Evolutionary conservation across 2,329 filamentous ascomycete genomes (phyloP).

Genomic region (Trichoderma hamatum): DNA sequence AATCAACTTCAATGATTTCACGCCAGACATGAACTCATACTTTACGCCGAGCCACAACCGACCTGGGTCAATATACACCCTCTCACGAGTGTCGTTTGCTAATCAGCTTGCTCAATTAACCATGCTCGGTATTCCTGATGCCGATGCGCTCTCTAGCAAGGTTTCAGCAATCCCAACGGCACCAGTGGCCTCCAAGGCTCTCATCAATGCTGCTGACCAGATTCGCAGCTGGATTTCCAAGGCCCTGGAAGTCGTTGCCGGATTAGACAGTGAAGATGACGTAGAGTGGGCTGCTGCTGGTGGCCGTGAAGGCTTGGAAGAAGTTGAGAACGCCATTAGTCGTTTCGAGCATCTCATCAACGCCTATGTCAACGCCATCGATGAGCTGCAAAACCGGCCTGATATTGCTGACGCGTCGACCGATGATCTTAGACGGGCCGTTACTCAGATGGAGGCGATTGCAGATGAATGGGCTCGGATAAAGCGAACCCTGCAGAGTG

Average conservation of each 20-base stretch:
- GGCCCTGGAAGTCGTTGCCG: slow-evolving; percentile 83
- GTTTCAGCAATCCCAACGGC: slow-evolving; percentile 85
- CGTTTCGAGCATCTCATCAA: slow-evolving; percentile 89
- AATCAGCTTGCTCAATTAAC: slow-evolving; percentile 92
- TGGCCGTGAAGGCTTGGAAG: slow-evolving; percentile 76
- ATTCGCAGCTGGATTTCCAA: slow-evolving; percentile 94
- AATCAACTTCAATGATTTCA: slow-evolving; percentile 47
- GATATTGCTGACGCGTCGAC: slow-evolving; percentile 75
- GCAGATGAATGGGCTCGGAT: slow-evolving; percentile 83
- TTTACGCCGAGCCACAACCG: slow-evolving; percentile 70
- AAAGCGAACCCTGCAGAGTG: slow-evolving; percentile 71
- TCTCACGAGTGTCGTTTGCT: slow-evolving; percentile 89
- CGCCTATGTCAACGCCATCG: slow-evolving; percentile 92
- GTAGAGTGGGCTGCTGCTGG: slow-evolving; percentile 95
- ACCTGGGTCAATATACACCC: slow-evolving; percentile 87
- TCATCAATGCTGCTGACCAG: slow-evolving; percentile 86
- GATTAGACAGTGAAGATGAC: slow-evolving; percentile 92
- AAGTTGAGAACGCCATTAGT: slow-evolving; percentile 72
- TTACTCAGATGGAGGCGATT: slow-evolving; percentile 87
- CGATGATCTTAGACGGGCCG: slow-evolving; percentile 72
- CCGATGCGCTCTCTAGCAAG: slow-evolving; percentile 77
- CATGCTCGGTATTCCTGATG: slow-evolving; percentile 84
- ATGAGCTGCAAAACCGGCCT: slow-evolving; percentile 76
- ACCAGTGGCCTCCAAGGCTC: slow-evolving; percentile 77
- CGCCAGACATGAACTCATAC: slow-evolving; percentile 59